These are phyloP conservation scores for Eucommia ulmoides DNA, from an alignment of 257 asterid species.

Conservation along the genomic window DNA sequence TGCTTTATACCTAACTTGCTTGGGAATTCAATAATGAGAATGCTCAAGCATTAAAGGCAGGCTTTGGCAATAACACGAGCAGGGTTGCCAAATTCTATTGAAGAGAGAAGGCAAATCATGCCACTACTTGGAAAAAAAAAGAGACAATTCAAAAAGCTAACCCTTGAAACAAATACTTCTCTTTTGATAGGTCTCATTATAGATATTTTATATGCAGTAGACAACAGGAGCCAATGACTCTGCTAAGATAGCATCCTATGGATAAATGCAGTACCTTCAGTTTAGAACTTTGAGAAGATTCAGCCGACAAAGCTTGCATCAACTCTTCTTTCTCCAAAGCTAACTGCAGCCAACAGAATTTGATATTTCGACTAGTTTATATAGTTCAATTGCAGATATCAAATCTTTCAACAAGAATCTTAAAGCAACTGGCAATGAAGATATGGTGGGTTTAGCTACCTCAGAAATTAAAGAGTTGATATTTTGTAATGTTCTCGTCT, in stretches of 20 bases:
- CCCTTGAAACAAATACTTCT: not conserved
- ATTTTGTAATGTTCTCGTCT: constrained; percentile 68
- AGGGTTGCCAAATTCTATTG: too few relatives aligned
- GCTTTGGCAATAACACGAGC: too few relatives aligned
- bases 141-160: too few relatives aligned
- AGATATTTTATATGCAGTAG: too few relatives aligned
- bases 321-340: constrained; percentile 78
- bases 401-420: too few relatives aligned
- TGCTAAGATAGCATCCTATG: not conserved
- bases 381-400: too few relatives aligned
- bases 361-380: too few relatives aligned
- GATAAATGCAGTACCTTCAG: constrained; percentile 50
- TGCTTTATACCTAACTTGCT: too few relatives aligned
- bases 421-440: not conserved
- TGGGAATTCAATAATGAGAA: too few relatives aligned
- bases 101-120: too few relatives aligned
- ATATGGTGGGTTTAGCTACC: constrained; percentile 21
- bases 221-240: constrained; percentile 1
- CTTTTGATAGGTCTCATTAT: not conserved
- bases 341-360: constrained; percentile 79
- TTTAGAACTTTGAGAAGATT: constrained; percentile 59
- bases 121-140: too few relatives aligned
- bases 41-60: too few relatives aligned
- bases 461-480: constrained; percentile 68
- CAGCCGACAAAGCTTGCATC: constrained; percentile 62